Conservation (phyloP, 208 protist species). For the Balamuthia mandrillaris region DNA sequence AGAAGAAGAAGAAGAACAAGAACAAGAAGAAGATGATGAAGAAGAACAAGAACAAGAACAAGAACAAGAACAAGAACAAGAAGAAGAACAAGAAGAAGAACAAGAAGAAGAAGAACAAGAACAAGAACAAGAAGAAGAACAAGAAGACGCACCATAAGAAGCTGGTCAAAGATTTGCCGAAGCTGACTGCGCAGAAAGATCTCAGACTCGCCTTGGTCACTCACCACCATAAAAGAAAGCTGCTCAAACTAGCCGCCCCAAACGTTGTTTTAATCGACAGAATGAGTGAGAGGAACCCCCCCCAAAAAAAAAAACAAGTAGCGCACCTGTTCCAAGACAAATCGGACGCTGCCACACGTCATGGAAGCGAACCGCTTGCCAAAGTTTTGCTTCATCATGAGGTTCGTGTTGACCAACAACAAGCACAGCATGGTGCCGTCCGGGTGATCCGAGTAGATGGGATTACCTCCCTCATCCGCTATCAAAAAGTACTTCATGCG, state of each 20-base stretch:
- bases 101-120: too few species aligned
- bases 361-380: background rate
- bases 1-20: too few species aligned
- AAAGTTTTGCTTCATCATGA: background rate
- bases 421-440: slow-evolving; percentile 9
- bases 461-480: background rate
- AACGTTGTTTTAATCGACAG: too few species aligned
- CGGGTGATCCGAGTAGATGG: slow-evolving; percentile 17
- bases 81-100: too few species aligned
- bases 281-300: too few species aligned
- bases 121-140: too few species aligned
- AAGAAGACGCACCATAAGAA: too few species aligned
- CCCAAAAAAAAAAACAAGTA: background rate
- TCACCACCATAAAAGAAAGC: slow-evolving; percentile 14
- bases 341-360: background rate
- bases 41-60: too few species aligned
- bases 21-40: too few species aligned
- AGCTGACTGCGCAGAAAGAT: background rate
- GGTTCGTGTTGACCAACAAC: slow-evolving; percentile 1
- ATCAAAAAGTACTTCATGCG: slow-evolving; percentile 14
- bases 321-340: background rate
- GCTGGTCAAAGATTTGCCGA: background rate
- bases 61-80: too few species aligned
- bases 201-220: slow-evolving; percentile 11
- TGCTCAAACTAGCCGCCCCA: slow-evolving; percentile 24